Evolutionary conservation across 306 rosid genomes (phyloP).

Genomic region (Arachis stenosperma): DNA sequence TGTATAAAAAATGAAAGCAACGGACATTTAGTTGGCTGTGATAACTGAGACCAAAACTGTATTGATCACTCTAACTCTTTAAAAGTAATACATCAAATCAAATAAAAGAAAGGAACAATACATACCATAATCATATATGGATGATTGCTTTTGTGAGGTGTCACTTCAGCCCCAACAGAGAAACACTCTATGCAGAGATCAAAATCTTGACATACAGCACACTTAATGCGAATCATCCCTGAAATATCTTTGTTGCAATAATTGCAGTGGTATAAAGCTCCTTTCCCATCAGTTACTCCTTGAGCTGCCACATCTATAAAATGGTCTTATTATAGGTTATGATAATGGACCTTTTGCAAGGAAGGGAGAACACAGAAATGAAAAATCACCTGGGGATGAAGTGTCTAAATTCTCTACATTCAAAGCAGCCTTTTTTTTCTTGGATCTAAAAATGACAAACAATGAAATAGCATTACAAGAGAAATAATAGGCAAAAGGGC

Average conservation of each 20-base stretch:
- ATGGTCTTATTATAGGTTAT: constrained; percentile 10
- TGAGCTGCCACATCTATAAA: constrained; percentile 55
- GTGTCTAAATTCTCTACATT: constrained; percentile 46
- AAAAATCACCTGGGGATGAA: constrained; percentile 46
- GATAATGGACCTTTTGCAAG: neutral
- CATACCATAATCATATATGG: constrained; percentile 69
- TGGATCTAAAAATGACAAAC: constrained; percentile 49
- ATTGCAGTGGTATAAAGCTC: constrained; percentile 85
- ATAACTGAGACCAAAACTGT: neutral
- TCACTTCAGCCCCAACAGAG: constrained; percentile 91
- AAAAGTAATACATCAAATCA: constrained; percentile 29
- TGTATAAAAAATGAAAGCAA: neutral
- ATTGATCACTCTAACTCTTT: constrained; percentile 1
- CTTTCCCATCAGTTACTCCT: constrained; percentile 69
- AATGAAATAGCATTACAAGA: constrained; percentile 26
- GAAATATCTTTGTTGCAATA: constrained; percentile 96
- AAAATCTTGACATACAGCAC: constrained; percentile 84
- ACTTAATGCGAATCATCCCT: constrained; percentile 81
- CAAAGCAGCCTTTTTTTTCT: constrained; percentile 60
- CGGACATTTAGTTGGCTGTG: neutral
- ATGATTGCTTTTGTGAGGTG: constrained; percentile 87
- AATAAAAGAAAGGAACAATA: constrained; percentile 5
- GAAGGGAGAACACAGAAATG: neutral
- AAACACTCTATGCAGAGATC: constrained; percentile 80
- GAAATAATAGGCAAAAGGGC: constrained; percentile 2